Percentiles rank a stretch among this genome's conserved stretches.
These are phyloP conservation scores for Elsinoe fawcettii DNA, from an alignment of 2,329 filamentous ascomycete genomes.

Conservation along the genomic window DNA sequence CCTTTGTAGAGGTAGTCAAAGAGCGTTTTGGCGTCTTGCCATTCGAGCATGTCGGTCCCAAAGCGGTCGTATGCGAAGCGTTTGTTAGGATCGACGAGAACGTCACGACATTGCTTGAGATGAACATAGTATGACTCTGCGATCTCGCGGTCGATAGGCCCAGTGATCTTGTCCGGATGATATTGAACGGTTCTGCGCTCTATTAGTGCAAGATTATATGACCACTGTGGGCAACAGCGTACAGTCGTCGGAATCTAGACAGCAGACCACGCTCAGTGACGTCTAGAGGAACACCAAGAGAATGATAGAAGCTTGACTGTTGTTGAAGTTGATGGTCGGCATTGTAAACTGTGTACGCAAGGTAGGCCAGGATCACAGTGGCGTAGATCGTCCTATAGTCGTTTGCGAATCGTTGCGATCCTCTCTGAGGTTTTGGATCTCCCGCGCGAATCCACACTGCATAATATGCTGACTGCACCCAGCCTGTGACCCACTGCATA, in stretches of 20 bases:
- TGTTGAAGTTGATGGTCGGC: constrained; percentile 71
- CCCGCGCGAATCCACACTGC: constrained; percentile 82
- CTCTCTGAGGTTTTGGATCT: constrained; percentile 63
- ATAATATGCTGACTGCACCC: constrained; percentile 77
- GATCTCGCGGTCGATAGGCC: constrained; percentile 31
- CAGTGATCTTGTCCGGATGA: constrained; percentile 76
- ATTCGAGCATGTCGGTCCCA: constrained; percentile 61
- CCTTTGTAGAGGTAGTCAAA: constrained; percentile 66
- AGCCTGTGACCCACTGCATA: constrained; percentile 64
- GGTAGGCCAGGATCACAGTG: constrained; percentile 72
- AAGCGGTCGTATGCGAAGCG: constrained; percentile 88
- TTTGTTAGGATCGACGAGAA: constrained; percentile 64
- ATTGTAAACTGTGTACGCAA: constrained; percentile 88
- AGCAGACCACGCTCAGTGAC: constrained; percentile 72
- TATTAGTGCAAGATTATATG: not conserved
- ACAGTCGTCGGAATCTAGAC: constrained; percentile 70
- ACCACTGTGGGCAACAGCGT: constrained; percentile 12
- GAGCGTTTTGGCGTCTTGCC: constrained; percentile 59
- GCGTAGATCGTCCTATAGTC: constrained; percentile 80
- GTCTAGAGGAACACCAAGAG: constrained; percentile 61
- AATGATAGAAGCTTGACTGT: constrained; percentile 68
- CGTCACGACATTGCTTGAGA: constrained; percentile 76
- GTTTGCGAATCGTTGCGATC: constrained; percentile 58
- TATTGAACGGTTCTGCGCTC: constrained; percentile 43
- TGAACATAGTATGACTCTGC: constrained; percentile 62